Conservation (phyloP, 768 basidiomycete species). For the Tricholoma terreum region DNA sequence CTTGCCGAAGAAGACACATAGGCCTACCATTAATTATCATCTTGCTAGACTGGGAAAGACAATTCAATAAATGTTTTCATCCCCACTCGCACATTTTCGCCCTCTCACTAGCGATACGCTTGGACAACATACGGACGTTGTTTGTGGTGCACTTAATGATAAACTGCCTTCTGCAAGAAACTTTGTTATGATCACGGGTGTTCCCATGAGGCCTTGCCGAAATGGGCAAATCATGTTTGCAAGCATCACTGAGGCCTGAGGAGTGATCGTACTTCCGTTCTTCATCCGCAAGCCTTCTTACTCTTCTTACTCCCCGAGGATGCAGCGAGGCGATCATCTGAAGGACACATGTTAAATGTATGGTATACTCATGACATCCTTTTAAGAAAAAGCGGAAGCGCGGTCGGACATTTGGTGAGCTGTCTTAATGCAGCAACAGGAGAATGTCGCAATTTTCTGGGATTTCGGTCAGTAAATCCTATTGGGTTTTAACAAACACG, state of each 20-base stretch:
- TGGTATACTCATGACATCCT: background rate
- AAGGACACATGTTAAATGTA: slow-evolving; percentile 6
- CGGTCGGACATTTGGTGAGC: background rate
- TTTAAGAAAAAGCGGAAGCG: slow-evolving; percentile 9
- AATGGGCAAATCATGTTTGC: background rate
- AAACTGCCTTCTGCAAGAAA: background rate
- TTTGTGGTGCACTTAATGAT: background rate
- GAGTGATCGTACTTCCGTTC: background rate
- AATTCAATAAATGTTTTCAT: slow-evolving; percentile 53
- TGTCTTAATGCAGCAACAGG: slow-evolving; percentile 30
- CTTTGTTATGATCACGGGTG: background rate
- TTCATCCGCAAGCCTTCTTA: background rate
- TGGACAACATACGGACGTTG: background rate
- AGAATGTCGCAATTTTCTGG: slow-evolving; percentile 40
- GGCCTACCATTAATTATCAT: slow-evolving; percentile 87
- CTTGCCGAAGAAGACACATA: slow-evolving; percentile 60
- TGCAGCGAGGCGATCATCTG: slow-evolving; percentile 3
- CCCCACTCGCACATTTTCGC: background rate
- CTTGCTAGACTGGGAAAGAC: slow-evolving; percentile 76
- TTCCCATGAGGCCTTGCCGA: too few relatives aligned
- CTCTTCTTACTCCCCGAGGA: slow-evolving; percentile 1
- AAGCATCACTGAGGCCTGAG: background rate
- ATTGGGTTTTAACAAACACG: background rate
- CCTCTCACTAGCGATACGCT: background rate
- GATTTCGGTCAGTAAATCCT: slow-evolving; percentile 19